A percentile compares a stretch with the other conserved stretches of the same genome.
These are phyloP conservation scores for Mortierella alpina DNA, from an alignment of 192 early-diverging fungal genomes.

Conservation along the genomic window DNA sequence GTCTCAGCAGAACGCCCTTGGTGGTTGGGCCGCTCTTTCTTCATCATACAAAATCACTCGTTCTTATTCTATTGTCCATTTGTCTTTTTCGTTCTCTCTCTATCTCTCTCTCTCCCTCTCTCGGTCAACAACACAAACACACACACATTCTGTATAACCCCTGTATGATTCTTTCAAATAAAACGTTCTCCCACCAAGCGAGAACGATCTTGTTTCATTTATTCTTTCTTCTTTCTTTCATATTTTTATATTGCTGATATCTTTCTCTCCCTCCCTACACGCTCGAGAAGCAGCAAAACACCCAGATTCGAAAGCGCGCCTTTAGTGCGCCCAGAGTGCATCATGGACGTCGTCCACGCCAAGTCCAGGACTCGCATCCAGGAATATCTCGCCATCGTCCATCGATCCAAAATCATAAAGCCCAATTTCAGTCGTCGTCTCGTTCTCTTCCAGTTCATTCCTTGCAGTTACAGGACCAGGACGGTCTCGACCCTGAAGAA, in stretches of 20 bases:
- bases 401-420: constrained; percentile 33
- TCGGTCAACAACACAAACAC: no score
- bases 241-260: background rate
- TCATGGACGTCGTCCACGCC: constrained; percentile 38
- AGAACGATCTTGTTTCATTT: background rate
- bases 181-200: no score
- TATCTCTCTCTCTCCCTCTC: no score
- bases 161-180: no score
- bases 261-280: background rate
- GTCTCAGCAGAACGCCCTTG: no score
- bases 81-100: no score
- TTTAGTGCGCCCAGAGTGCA: constrained; percentile 29
- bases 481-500: no score
- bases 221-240: background rate
- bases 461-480: no score
- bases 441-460: background rate
- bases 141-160: no score
- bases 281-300: background rate
- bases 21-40: no score
- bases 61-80: no score
- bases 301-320: background rate
- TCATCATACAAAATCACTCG: no score
- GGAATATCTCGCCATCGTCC: constrained; percentile 28
- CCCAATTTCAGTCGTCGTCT: background rate
- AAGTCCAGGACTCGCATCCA: constrained; percentile 1